Conservation (phyloP, 108 stramenopile species). For the Skeletonema grethae region DNA sequence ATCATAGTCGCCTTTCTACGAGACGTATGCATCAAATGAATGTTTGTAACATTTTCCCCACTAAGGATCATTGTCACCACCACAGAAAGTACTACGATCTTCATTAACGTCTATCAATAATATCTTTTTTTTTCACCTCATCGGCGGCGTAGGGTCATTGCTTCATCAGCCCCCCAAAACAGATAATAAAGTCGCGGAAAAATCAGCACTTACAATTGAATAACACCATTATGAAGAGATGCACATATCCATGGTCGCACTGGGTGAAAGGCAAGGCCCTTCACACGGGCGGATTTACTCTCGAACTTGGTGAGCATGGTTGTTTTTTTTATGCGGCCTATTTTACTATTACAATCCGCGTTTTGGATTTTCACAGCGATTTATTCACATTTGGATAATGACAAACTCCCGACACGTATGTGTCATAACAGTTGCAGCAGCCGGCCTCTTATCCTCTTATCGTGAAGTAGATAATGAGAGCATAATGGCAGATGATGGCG, state of each 20-base stretch:
- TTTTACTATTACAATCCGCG: neutral
- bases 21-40: no score
- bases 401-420: no score
- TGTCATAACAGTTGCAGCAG: no score
- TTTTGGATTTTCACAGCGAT: neutral
- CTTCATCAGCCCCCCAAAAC: no score
- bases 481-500: no score
- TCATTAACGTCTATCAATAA: neutral
- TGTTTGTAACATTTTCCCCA: no score
- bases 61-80: no score
- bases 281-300: slow-evolving; percentile 97
- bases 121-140: neutral
- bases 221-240: slow-evolving; percentile 98
- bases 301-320: slow-evolving; percentile 96
- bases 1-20: no score
- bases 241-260: slow-evolving; percentile 98
- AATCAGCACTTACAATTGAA: slow-evolving; percentile 81
- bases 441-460: no score
- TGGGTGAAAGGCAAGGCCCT: slow-evolving; percentile 99
- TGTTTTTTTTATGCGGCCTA: neutral
- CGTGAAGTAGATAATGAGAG: no score
- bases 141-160: neutral
- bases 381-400: no score
- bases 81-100: no score
- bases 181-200: neutral